phyloP scores from a whole-genome alignment of 495 filamentous ascomycete species.

The Endocarpon pusillum region DNA sequence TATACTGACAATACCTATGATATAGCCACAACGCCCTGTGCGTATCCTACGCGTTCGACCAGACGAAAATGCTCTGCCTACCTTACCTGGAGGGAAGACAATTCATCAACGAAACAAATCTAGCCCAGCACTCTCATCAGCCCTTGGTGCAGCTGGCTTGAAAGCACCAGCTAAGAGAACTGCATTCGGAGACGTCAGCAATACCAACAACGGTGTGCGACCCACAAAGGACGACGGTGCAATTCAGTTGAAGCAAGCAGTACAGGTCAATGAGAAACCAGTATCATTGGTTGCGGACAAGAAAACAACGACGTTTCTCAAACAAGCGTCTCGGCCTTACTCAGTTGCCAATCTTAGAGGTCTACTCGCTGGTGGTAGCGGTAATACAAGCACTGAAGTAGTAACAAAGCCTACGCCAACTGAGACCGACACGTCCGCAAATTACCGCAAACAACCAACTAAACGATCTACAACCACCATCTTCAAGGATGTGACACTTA shows the following conservation, averaged over 20 bases:
- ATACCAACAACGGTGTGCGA: constrained; percentile 36
- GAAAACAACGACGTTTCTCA: constrained; percentile 33
- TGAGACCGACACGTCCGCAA: constrained; percentile 18
- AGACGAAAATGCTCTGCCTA: constrained; percentile 57
- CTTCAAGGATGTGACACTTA: too few species aligned
- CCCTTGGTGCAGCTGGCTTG: constrained; percentile 36
- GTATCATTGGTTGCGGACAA: constrained; percentile 20
- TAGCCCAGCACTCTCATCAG: constrained; percentile 43
- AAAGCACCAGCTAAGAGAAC: constrained; percentile 58
- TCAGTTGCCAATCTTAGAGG: constrained; percentile 30
- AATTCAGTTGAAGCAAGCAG: constrained; percentile 29
- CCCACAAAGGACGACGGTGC: constrained; percentile 36
- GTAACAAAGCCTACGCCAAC: constrained; percentile 20
- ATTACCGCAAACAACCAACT: constrained; percentile 28
- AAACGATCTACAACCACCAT: constrained; percentile 48
- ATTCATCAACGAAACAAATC: constrained; percentile 74
- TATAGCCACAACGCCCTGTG: constrained; percentile 57
- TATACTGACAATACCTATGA: too few species aligned
- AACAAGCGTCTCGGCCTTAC: constrained; percentile 48
- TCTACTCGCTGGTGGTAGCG: constrained; percentile 25
- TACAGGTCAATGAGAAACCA: constrained; percentile 26
- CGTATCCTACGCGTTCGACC: constrained; percentile 43
- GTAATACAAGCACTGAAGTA: constrained; percentile 18
- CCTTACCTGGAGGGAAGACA: constrained; percentile 34
- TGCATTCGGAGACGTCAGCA: constrained; percentile 69